These are phyloP conservation scores for Saccharomyces hybrid DNA, from an alignment of 1,139 yeast genomes.

Conservation along the genomic window DNA sequence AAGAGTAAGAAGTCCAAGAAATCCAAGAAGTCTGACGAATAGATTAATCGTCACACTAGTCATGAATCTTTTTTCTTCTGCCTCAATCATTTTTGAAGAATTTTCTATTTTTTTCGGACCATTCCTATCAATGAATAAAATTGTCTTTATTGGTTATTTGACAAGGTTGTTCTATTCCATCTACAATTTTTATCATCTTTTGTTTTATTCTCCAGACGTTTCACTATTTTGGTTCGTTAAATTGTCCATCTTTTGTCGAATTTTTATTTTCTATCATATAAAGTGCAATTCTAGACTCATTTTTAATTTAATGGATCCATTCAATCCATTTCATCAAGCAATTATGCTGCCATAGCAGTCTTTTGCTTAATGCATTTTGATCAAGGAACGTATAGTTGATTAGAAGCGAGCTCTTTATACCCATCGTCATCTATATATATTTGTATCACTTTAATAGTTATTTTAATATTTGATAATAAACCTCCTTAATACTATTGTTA, in stretches of 20 bases:
- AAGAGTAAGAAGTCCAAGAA: slow-evolving; percentile 9
- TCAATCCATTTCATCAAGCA: background rate
- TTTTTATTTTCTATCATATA: background rate
- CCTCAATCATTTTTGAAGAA: slow-evolving; percentile 3
- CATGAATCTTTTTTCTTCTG: background rate
- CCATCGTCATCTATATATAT: background rate
- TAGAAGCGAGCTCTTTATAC: background rate
- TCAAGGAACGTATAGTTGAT: background rate
- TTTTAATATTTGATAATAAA: background rate
- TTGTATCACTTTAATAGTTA: slow-evolving; percentile 1
- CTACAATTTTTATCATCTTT: background rate
- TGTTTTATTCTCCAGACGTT: background rate
- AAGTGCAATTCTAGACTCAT: slow-evolving; percentile 1
- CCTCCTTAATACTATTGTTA: background rate
- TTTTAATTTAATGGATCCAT: background rate
- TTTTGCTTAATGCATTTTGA: background rate
- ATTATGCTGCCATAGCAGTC: background rate
- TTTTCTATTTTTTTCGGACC: background rate
- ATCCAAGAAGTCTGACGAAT: slow-evolving; percentile 11
- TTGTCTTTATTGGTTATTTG: background rate
- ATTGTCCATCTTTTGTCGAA: background rate
- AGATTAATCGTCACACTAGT: background rate
- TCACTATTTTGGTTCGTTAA: background rate
- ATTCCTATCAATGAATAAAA: background rate
- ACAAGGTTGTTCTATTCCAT: background rate